A percentile compares a stretch with the other conserved stretches of the same genome.
These are phyloP conservation scores for Chlamydomonas incerta DNA, from an alignment of 139 green algal species.

Conservation along the genomic window DNA sequence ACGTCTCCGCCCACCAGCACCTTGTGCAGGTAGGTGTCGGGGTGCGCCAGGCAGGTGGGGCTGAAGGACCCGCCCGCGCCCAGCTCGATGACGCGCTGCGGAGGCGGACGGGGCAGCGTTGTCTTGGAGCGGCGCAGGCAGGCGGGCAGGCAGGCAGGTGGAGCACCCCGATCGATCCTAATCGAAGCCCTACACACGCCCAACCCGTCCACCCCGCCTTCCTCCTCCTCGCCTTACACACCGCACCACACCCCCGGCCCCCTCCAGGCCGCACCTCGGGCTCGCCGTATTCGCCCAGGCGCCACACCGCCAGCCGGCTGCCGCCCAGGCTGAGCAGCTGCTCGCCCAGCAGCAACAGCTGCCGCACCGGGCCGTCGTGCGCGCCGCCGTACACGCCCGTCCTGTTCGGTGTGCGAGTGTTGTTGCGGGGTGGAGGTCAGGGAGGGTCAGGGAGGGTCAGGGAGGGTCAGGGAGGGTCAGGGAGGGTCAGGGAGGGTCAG, in stretches of 20 bases:
- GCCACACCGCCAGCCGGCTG: constrained; percentile 80
- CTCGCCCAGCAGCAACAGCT: constrained; percentile 87
- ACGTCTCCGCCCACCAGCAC: constrained; percentile 72
- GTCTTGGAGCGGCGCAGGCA: no score
- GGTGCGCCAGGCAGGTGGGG: constrained; percentile 92
- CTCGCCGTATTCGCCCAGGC: constrained; percentile 66
- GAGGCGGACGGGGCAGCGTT: no score
- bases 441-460: background rate
- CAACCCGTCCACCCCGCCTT: background rate
- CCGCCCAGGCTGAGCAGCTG: constrained; percentile 81
- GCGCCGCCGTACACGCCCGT: constrained; percentile 62
- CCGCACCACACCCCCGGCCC: background rate
- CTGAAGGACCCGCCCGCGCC: constrained; percentile 59
- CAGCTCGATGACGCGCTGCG: constrained; percentile 40
- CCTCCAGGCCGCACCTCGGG: constrained; percentile 32
- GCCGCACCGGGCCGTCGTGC: constrained; percentile 60
- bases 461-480: background rate
- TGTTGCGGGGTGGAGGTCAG: background rate
- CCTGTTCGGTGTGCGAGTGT: constrained; percentile 56
- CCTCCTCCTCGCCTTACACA: background rate
- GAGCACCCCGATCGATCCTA: no score
- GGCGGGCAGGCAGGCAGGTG: background rate
- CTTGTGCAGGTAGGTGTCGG: constrained; percentile 99
- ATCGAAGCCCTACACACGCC: no score
- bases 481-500: no score